These are phyloP conservation scores for Melocanna baccifera DNA, from an alignment of 176 grass and related monocot genomes.

Conservation along the genomic window DNA sequence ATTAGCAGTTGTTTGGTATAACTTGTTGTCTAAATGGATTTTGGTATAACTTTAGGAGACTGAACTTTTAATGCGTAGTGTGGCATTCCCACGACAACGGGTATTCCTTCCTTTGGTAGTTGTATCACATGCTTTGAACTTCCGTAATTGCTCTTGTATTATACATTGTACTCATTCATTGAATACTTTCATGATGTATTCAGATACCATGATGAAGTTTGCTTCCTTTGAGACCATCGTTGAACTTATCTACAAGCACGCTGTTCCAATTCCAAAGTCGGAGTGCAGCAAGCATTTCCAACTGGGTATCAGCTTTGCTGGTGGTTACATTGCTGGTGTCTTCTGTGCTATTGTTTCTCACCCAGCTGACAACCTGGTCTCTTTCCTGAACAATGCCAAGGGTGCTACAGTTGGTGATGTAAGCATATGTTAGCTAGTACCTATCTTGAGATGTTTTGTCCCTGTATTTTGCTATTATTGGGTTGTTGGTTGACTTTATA, in stretches of 20 bases:
- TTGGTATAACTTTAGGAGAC: neutral
- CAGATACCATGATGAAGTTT: conserved; percentile 99
- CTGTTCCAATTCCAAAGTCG: conserved; percentile 64
- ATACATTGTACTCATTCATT: neutral
- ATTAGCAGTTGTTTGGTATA: conserved; percentile 2
- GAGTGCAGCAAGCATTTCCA: conserved; percentile 75
- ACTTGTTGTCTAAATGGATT: neutral
- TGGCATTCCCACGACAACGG: neutral
- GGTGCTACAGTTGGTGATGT: conserved; percentile 91
- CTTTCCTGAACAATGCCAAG: conserved; percentile 94
- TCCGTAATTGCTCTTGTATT: neutral
- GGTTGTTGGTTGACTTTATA: neutral
- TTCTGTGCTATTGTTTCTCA: conserved; percentile 94
- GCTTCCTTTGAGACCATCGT: conserved; percentile 87
- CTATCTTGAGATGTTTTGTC: neutral
- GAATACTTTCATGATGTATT: neutral
- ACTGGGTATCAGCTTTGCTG: conserved; percentile 80
- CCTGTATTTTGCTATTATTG: neutral
- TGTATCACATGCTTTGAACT: conserved; percentile 9
- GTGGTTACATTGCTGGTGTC: conserved; percentile 87
- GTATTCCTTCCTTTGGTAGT: neutral
- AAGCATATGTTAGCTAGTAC: conserved; percentile 21
- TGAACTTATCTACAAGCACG: conserved; percentile 82
- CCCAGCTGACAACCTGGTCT: conserved; percentile 90
- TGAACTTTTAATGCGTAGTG: neutral